Evolutionary conservation across 2,329 filamentous ascomycete species (phyloP), one percentile per base, ranked within the genome.

Genomic region (Fusarium equiseti): DNA sequence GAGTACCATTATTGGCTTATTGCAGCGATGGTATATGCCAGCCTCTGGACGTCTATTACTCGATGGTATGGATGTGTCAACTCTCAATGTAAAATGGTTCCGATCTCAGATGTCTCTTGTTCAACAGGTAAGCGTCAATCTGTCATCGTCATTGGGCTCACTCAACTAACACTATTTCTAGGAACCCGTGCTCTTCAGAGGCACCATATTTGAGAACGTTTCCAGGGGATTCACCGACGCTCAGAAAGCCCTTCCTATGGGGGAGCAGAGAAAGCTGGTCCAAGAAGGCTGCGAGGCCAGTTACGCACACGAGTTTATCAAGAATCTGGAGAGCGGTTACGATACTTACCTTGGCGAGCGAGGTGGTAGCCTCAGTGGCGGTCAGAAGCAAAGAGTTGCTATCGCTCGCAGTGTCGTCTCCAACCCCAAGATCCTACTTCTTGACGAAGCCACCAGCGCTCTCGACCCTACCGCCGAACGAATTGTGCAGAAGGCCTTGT

Each of bases 391-490:
- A 70, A 83, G 90, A 9, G 81, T 91, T 20, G 87, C 89, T 0
- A 91, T 91, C 63, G 89, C 90, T 3, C 83, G 89, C 20, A 88
- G 86, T 43, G 88, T 91, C 49, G 81, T 91, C 42, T 86, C 87
- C 11, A 79, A 88, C 38, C 89, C 90, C 0, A 80, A 81, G 1
- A 87, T 91, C 35, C 80, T 91, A 1, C 85, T 91, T 10, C 79
- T 91, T 1, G 90, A 92, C 66, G 90, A 91, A 78, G 89, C 89
- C 0, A 91, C 89, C 0, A 88, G 85, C 43, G 87, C 89, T 2
- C 74, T 82, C 20, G 80, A 82, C 51, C 76, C 80, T 1, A 76
- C 81, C 6, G 77, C 81, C 3, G 81, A 83, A 38, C 74, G 79
- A 5, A 79, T 86, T 18, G 87, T 89, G 0, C 87, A 89, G 66